Evolutionary conservation across 768 basidiomycete genomes (phyloP).

Genomic region (Coprinopsis marcescibilis): DNA sequence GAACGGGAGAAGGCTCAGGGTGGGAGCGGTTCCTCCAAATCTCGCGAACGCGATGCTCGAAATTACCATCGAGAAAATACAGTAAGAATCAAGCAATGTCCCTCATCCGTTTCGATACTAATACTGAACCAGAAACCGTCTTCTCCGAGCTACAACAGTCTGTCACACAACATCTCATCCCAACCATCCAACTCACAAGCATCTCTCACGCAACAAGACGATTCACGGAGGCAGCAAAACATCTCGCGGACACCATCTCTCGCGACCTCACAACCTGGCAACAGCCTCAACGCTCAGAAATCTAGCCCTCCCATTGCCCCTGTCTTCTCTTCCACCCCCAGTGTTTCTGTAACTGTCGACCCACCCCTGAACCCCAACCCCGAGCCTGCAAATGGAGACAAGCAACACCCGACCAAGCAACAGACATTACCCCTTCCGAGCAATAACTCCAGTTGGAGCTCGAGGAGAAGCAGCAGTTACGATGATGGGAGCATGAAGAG

Average conservation of each 20-base stretch:
- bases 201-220: constrained; percentile 12
- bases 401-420: constrained; percentile 27
- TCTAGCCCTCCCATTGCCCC: not conserved
- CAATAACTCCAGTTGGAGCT: constrained; percentile 13
- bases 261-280: not conserved
- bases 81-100: constrained; percentile 29
- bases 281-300: no score
- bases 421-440: constrained; percentile 35
- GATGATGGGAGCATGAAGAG: constrained; percentile 40
- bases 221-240: not conserved
- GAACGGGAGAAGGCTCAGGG: constrained; percentile 51
- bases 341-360: constrained; percentile 33
- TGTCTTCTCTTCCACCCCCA: not conserved
- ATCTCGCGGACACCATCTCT: not conserved
- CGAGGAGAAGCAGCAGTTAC: constrained; percentile 34
- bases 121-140: constrained; percentile 11
- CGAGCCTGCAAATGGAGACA: not conserved
- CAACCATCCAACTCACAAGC: not conserved
- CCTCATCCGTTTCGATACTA: not conserved
- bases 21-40: constrained; percentile 35
- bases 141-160: constrained; percentile 1
- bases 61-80: constrained; percentile 33
- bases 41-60: constrained; percentile 35
- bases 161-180: not conserved
- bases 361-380: constrained; percentile 22